Evolutionary conservation across 164 flowering plant genomes (phyloP).

Genomic region (Magnolia sinica): DNA sequence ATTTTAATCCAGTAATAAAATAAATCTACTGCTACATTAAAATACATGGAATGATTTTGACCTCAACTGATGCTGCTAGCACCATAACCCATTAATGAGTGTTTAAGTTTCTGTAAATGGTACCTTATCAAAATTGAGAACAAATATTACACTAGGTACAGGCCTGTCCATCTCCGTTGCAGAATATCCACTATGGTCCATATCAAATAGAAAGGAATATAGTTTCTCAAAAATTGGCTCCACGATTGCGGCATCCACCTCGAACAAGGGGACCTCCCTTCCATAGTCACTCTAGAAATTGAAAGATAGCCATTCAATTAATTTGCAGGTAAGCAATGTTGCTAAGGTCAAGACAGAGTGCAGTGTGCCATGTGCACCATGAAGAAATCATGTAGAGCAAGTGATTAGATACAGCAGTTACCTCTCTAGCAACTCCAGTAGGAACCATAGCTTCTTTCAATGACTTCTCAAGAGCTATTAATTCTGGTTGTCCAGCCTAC

Average conservation of each 20-base stretch:
- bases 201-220: slow-evolving; percentile 75
- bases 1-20: background rate
- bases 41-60: background rate
- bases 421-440: slow-evolving; percentile 92
- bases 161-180: slow-evolving; percentile 56
- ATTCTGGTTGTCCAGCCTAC: slow-evolving; percentile 84
- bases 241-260: slow-evolving; percentile 76
- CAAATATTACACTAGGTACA: slow-evolving; percentile 76
- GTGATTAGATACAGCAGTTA: slow-evolving; percentile 15
- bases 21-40: background rate
- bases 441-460: slow-evolving; percentile 80
- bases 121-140: slow-evolving; percentile 97
- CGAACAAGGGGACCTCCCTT: slow-evolving; percentile 81
- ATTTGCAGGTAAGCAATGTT: slow-evolving; percentile 2
- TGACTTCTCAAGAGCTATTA: slow-evolving; percentile 83
- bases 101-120: slow-evolving; percentile 4
- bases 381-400: background rate
- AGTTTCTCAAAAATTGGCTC: slow-evolving; percentile 79
- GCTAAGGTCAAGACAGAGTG: background rate
- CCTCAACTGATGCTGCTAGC: background rate
- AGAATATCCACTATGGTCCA: slow-evolving; percentile 38
- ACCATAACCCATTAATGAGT: background rate
- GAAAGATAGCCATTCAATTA: slow-evolving; percentile 11
- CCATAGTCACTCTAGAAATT: slow-evolving; percentile 73
- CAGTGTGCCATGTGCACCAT: background rate